Evolutionary conservation across 768 basidiomycete species (phyloP), one percentile per base, ranked within the genome.

Genomic region (Lactifluus hygrophoroides): DNA sequence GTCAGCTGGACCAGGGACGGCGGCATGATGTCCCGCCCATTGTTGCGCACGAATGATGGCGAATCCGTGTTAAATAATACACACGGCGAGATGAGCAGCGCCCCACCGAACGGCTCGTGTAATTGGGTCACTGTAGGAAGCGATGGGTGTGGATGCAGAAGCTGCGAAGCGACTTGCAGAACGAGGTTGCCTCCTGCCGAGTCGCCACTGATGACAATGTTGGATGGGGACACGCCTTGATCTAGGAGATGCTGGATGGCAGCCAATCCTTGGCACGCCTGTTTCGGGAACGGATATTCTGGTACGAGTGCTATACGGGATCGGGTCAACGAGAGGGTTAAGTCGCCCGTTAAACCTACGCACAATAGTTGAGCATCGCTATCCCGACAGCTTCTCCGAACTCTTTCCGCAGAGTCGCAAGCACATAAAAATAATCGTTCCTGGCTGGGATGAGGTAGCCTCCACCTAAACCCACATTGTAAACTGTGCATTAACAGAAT

Each of bases 181-280:
- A 52, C 46, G 8, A 67, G 40, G 52, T 66, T 67, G 14, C 49
- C 19, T 9, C 40, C 19, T 21, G 40, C 40, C 19, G 19, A 42
- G 19, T 21, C 8, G 25, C 66, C 66, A 0, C 56, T 58, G 27
- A 67, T 42, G 42, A 53, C 52, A n/a, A 67, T 65, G n/a, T 62
- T 60, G 11, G 66, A 59, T 1, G 62, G 28, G 27, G 51, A 43
- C 6, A 59, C 32, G 19, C 66, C 66, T 13, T 35, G 37, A 6
- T 58, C 56, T 3, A 63, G 45, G 27, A 67, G 34, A 16, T 64
- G 51, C 17, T 56, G 32, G 38, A 67, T 17, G 19, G 61, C 66
- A 0, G 23, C 30, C 3, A 56, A 25, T 6, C 60, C 46, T 35
- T 67, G 37, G 17, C 37, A 17, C 14, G n/a, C 16, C 37, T 38